These are phyloP conservation scores for Phytophthora meadii DNA, from an alignment of 352 stramenopile species.

Conservation along the genomic window DNA sequence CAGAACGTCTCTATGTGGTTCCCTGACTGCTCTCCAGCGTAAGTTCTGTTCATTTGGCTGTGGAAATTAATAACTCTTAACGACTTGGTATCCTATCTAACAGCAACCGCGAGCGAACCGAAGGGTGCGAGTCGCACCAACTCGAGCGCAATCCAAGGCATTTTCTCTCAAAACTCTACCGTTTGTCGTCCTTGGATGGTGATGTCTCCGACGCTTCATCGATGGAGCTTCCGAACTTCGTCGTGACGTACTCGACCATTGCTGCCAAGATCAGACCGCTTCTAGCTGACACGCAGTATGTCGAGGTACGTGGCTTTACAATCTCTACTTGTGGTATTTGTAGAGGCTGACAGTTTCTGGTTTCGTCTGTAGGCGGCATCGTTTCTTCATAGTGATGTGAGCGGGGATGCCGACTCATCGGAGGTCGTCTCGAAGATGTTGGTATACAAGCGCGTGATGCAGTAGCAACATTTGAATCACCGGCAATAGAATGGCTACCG, in stretches of 20 bases:
- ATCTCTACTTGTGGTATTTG: neutral
- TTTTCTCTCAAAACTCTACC: constrained; percentile 67
- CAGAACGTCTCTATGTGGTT: constrained; percentile 88
- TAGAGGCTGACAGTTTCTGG: constrained; percentile 14
- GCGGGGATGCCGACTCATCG: constrained; percentile 67
- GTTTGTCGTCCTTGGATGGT: constrained; percentile 39
- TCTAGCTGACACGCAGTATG: constrained; percentile 53
- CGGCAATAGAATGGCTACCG: constrained; percentile 23
- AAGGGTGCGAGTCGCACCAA: constrained; percentile 73
- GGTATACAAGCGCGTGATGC: constrained; percentile 58
- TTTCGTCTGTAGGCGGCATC: constrained; percentile 44
- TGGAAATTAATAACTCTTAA: constrained; percentile 1
- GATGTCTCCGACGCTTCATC: constrained; percentile 21
- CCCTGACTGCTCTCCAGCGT: constrained; percentile 82
- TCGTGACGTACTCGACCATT: constrained; percentile 73
- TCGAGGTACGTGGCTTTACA: constrained; percentile 43
- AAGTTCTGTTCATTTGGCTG: constrained; percentile 22
- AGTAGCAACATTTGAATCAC: constrained; percentile 5
- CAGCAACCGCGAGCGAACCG: constrained; percentile 65
- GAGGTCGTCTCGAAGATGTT: constrained; percentile 70
- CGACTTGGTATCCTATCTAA: neutral
- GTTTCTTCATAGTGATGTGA: constrained; percentile 78
- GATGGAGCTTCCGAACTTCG: constrained; percentile 58
- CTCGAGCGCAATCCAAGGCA: constrained; percentile 59
- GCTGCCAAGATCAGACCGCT: constrained; percentile 55